Evolutionary conservation across 257 asterid genomes (phyloP).

Genomic region (Paraleonurus japonicus): DNA sequence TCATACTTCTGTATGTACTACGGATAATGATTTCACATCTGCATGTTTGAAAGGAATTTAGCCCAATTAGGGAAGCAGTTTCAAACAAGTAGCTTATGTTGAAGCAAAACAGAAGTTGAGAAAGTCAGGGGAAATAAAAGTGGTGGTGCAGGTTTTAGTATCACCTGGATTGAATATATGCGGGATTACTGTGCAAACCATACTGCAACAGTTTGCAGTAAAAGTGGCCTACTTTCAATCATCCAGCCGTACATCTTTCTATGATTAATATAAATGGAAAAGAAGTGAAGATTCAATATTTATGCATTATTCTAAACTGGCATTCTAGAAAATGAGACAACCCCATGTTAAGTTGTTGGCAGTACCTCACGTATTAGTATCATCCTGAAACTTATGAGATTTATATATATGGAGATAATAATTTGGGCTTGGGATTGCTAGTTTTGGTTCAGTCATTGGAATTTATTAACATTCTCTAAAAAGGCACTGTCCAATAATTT

Average conservation of each 20-base stretch:
- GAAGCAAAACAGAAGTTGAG: too few species aligned
- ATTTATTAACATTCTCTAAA: too few species aligned
- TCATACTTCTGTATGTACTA: background rate
- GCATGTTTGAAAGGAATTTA: background rate
- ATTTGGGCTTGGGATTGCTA: constrained; percentile 5
- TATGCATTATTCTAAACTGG: background rate
- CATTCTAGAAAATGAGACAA: background rate
- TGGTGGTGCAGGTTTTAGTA: too few species aligned
- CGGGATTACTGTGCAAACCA: background rate
- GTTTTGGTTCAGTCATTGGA: background rate
- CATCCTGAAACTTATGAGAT: background rate
- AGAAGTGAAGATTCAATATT: background rate
- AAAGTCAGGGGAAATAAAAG: too few species aligned
- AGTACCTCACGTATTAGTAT: background rate
- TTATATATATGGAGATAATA: background rate
- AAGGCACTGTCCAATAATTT: too few species aligned
- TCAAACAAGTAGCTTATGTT: background rate
- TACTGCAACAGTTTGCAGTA: background rate
- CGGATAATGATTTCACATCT: background rate
- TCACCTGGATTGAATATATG: background rate
- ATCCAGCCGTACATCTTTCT: background rate
- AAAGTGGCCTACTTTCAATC: background rate
- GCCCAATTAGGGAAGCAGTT: background rate
- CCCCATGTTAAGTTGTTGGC: background rate
- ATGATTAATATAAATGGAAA: background rate